Percentiles rank a stretch among this genome's conserved stretches.
Conservation (phyloP, 805 yeast genomes). For the Clavispora santaluciae region DNA sequence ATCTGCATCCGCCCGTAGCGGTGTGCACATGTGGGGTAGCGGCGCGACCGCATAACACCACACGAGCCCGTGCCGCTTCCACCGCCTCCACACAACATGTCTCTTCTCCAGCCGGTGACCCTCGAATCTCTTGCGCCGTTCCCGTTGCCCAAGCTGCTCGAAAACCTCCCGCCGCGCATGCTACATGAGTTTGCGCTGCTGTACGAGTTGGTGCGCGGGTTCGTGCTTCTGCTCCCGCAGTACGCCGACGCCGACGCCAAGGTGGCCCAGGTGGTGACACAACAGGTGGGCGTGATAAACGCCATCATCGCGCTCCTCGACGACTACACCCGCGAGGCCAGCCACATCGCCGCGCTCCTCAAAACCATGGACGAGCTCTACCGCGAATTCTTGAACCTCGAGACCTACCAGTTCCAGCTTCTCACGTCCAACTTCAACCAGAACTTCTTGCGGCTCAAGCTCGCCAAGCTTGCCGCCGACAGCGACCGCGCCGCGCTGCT, state of each 20-base stretch:
- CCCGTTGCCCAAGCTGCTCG: constrained; percentile 27
- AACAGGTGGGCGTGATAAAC: constrained; percentile 17
- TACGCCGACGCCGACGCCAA: constrained; percentile 19
- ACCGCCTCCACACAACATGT: not conserved
- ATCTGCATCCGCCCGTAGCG: too few relatives aligned
- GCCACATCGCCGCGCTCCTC: constrained; percentile 21
- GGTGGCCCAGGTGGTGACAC: constrained; percentile 9
- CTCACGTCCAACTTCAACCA: constrained; percentile 34
- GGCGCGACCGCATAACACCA: too few relatives aligned
- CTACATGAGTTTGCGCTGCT: constrained; percentile 23
- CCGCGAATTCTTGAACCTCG: constrained; percentile 30
- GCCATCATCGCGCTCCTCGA: constrained; percentile 16
- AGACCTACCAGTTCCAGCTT: constrained; percentile 36
- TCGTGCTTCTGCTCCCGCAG: constrained; percentile 18
- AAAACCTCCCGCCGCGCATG: constrained; percentile 24
- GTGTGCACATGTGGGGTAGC: too few relatives aligned
- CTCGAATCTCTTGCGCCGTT: constrained; percentile 13
- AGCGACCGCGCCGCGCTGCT: constrained; percentile 4
- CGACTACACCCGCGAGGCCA: constrained; percentile 15
- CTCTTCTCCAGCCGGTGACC: constrained; percentile 1
- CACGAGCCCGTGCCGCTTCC: too few relatives aligned
- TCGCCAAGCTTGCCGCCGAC: constrained; percentile 5
- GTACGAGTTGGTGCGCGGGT: constrained; percentile 25
- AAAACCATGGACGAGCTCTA: constrained; percentile 21
- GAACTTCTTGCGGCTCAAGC: constrained; percentile 15